These are phyloP conservation scores for Saprolegnia parasitica DNA, from an alignment of 352 stramenopile species.

Conservation along the genomic window DNA sequence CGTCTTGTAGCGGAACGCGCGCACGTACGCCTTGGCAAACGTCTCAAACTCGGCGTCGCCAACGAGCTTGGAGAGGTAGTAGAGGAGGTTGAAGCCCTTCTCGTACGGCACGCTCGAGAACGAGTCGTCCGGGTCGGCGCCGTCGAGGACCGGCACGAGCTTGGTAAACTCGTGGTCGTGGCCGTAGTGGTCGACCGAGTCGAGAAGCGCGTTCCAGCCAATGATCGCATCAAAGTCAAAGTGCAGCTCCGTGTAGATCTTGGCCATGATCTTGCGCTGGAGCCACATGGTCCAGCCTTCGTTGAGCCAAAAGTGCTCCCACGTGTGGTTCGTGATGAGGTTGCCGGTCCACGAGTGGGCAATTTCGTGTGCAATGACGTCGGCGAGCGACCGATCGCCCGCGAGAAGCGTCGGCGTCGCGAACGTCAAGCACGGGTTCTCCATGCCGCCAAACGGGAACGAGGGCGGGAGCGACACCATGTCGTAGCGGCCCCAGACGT, in stretches of 20 bases:
- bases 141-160: slow-evolving; percentile 79
- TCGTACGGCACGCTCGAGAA: slow-evolving; percentile 96
- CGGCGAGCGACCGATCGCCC: slow-evolving; percentile 63
- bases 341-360: slow-evolving; percentile 79
- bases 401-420: slow-evolving; percentile 69
- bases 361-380: slow-evolving; percentile 77
- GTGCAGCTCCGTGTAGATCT: slow-evolving; percentile 34
- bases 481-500: slow-evolving; percentile 82
- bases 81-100: slow-evolving; percentile 80
- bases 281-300: slow-evolving; percentile 83
- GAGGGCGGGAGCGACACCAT: slow-evolving; percentile 80
- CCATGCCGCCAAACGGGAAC: slow-evolving; percentile 98
- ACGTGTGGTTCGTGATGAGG: slow-evolving; percentile 75
- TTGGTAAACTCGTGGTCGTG: slow-evolving; percentile 77
- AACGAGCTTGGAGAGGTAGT: slow-evolving; percentile 38
- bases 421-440: slow-evolving; percentile 91
- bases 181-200: slow-evolving; percentile 50
- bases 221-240: slow-evolving; percentile 54
- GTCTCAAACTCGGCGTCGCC: slow-evolving; percentile 44
- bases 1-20: slow-evolving; percentile 83
- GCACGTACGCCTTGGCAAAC: slow-evolving; percentile 92
- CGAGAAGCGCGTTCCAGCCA: slow-evolving; percentile 40
- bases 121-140: slow-evolving; percentile 94
- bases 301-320: slow-evolving; percentile 86
- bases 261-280: slow-evolving; percentile 47